phyloP scores from a whole-genome alignment of 2,329 filamentous ascomycete species.

The Venturia oleaginea region DNA sequence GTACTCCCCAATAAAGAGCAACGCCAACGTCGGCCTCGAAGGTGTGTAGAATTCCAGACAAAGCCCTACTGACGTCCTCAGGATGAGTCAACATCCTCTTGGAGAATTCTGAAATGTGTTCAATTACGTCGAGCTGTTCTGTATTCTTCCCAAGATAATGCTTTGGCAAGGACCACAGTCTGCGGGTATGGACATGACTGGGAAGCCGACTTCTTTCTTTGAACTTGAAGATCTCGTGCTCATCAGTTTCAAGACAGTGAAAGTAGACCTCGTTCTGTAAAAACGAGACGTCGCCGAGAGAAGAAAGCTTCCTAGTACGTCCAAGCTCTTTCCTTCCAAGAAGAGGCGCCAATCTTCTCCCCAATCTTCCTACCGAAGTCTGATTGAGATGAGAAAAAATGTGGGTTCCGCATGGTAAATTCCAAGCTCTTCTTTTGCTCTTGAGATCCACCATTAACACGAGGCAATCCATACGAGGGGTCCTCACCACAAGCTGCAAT shows the following conservation, averaged over 20 bases:
- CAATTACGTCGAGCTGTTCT: background rate
- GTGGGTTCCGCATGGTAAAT: background rate
- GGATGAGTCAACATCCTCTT: background rate
- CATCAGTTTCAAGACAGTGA: background rate
- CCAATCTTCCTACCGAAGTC: too few relatives aligned
- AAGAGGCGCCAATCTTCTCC: background rate
- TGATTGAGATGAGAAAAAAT: background rate
- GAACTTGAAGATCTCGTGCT: background rate
- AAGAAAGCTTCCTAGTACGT: background rate
- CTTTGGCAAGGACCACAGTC: background rate
- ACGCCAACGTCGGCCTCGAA: background rate
- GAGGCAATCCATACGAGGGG: background rate
- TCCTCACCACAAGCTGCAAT: constrained; percentile 10
- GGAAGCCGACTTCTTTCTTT: too few relatives aligned
- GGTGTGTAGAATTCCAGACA: background rate
- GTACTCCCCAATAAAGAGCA: background rate
- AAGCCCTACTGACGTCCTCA: background rate
- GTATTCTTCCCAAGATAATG: background rate
- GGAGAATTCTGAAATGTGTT: background rate
- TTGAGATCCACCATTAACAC: background rate
- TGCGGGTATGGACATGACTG: background rate
- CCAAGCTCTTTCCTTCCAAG: background rate
- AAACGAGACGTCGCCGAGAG: background rate
- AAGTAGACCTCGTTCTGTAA: background rate
- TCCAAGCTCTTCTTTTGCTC: background rate